Evolutionary conservation across 495 filamentous ascomycete genomes (phyloP).

Genomic region (Bathelium albidoporum): DNA sequence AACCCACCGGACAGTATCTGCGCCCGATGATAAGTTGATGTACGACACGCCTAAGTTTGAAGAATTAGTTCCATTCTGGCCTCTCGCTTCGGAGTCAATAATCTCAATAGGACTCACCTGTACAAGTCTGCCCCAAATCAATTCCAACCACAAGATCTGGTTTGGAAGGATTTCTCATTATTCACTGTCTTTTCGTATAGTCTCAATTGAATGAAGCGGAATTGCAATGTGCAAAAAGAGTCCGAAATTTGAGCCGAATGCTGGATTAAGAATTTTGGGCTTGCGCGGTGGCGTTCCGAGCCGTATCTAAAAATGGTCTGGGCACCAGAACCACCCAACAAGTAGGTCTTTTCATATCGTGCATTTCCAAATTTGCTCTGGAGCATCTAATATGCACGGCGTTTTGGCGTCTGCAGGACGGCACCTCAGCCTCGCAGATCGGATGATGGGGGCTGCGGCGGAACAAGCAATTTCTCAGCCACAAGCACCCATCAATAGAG

Average conservation of each 20-base stretch:
- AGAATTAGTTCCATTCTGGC: conserved; percentile 4
- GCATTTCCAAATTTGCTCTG: no score
- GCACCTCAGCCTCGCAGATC: neutral
- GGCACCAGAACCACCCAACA: no score
- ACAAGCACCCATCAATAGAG: no score
- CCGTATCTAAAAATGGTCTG: neutral
- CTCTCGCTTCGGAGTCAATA: conserved; percentile 10
- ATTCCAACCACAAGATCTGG: conserved; percentile 51
- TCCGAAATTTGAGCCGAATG: neutral
- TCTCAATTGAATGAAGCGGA: neutral
- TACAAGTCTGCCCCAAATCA: conserved; percentile 55
- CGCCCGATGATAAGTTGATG: conserved; percentile 29
- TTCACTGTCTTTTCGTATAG: neutral
- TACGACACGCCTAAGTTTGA: conserved; percentile 44
- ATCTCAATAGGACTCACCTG: conserved; percentile 33
- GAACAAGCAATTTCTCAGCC: no score
- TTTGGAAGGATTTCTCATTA: conserved; percentile 10
- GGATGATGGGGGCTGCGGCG: no score
- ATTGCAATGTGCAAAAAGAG: neutral
- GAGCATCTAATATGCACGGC: no score
- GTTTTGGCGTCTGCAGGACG: neutral
- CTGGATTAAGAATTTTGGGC: neutral
- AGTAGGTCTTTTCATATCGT: no score
- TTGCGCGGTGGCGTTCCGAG: neutral
- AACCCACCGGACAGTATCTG: conserved; percentile 42